Conservation (phyloP, 2,329 filamentous ascomycete genomes). For the Bertia moriformis region DNA sequence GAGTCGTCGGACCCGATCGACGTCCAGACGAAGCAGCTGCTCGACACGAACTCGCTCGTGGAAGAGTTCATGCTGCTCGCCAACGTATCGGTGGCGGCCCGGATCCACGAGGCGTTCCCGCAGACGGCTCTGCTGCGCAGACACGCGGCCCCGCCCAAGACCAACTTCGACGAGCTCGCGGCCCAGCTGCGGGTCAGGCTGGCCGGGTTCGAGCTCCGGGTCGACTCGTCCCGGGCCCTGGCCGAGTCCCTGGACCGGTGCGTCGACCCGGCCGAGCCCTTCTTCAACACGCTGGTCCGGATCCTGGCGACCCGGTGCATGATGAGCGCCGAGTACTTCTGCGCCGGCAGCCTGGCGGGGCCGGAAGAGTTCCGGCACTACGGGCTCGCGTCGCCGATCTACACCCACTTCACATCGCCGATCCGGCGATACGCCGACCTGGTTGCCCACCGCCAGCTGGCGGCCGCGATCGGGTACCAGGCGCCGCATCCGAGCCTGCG, state of each 20-base stretch:
- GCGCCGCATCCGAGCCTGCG: conserved; percentile 64
- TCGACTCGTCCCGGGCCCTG: conserved; percentile 77
- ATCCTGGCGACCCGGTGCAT: conserved; percentile 98
- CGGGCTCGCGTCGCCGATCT: conserved; percentile 87
- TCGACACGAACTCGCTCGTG: conserved; percentile 93
- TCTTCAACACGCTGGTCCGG: conserved; percentile 95
- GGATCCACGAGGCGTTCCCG: conserved; percentile 81
- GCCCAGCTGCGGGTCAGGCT: conserved; percentile 84
- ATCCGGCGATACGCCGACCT: conserved; percentile 95
- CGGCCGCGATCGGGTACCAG: conserved; percentile 88
- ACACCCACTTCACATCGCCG: conserved; percentile 95
- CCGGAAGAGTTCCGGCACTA: conserved; percentile 96
- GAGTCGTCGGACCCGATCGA: conserved; percentile 82
- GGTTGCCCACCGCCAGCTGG: conserved; percentile 82
- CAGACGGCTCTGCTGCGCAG: conserved; percentile 89
- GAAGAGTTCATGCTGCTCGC: conserved; percentile 99
- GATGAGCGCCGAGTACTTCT: conserved; percentile 98
- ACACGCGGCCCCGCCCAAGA: conserved; percentile 84
- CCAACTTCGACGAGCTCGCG: conserved; percentile 87
- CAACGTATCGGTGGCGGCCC: conserved; percentile 83
- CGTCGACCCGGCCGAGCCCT: conserved; percentile 66
- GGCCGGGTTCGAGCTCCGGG: conserved; percentile 64
- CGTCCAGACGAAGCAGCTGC: conserved; percentile 83
- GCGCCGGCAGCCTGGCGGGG: conserved; percentile 79
- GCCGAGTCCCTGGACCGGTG: conserved; percentile 83